Evolutionary conservation across 148 eudicot genomes (phyloP).

Genomic region (Polygonum aviculare): DNA sequence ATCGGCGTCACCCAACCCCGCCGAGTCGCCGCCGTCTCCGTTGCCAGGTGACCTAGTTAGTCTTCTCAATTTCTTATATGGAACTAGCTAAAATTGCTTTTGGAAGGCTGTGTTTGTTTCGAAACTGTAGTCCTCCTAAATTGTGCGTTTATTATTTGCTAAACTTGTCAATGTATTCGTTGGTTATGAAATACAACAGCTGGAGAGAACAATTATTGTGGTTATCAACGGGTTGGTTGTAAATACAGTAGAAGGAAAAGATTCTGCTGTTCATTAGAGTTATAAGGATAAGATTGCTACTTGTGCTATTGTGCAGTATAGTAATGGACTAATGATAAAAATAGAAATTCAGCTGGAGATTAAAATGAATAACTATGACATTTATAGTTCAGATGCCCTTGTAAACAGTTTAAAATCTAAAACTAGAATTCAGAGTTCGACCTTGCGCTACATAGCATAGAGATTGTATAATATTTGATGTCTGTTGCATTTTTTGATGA

Average conservation of each 20-base stretch:
- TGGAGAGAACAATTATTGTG: background rate
- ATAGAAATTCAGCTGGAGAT: background rate
- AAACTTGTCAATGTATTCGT: background rate
- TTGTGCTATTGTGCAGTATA: background rate
- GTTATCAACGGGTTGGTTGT: background rate
- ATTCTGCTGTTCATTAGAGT: background rate
- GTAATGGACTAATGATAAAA: background rate
- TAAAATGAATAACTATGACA: background rate
- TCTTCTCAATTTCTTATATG: background rate
- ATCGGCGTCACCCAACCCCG: slow-evolving; percentile 98
- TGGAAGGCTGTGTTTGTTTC: background rate
- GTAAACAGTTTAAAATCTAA: too few species aligned
- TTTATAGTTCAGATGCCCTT: too few species aligned
- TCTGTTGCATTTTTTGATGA: background rate
- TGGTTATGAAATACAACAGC: background rate
- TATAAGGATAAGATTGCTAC: background rate
- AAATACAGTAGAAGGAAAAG: background rate
- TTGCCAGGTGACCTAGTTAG: slow-evolving; percentile 42
- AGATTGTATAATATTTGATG: background rate
- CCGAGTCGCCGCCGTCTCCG: slow-evolving; percentile 94
- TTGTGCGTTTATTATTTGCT: background rate
- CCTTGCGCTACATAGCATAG: too few species aligned
- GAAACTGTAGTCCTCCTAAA: background rate
- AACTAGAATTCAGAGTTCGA: too few species aligned
- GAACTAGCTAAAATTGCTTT: background rate